These are phyloP conservation scores for Rachicladosporium sp. DNA, from an alignment of 2,329 filamentous ascomycete species.

Conservation along the genomic window DNA sequence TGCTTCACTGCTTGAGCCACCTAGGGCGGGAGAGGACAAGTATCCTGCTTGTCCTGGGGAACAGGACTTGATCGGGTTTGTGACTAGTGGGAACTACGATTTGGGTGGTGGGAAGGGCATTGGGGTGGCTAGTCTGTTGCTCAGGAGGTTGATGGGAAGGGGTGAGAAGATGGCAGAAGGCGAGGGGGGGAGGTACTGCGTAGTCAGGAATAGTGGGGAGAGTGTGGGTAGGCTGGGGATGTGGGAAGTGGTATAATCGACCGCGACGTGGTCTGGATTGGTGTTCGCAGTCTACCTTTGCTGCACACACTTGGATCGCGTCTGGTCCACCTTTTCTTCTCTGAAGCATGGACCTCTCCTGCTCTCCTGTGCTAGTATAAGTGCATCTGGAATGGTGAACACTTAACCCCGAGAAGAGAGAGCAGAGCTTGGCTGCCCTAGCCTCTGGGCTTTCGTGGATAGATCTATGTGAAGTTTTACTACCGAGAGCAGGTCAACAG, in stretches of 20 bases:
- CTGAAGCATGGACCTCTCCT: no score
- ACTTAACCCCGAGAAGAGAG: no score
- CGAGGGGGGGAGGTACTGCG: constrained; percentile 49
- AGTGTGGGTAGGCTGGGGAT: constrained; percentile 63
- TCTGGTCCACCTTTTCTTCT: no score
- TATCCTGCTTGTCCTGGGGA: constrained; percentile 61
- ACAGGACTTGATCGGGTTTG: constrained; percentile 74
- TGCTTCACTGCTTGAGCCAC: constrained; percentile 32
- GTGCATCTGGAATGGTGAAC: no score
- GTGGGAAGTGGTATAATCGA: constrained; percentile 48
- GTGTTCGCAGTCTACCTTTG: no score
- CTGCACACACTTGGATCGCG: no score
- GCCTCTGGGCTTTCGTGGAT: no score
- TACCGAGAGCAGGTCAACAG: no score
- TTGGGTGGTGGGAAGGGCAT: constrained; percentile 63
- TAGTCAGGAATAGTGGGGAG: constrained; percentile 72
- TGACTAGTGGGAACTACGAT: constrained; percentile 76
- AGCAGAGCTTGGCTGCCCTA: no score
- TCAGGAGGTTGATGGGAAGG: constrained; percentile 38
- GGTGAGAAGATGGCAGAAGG: constrained; percentile 16
- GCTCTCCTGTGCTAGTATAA: no score
- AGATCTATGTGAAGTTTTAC: no score
- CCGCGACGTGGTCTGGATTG: no score
- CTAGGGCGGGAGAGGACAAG: constrained; percentile 20
- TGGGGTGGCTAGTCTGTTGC: constrained; percentile 59